These are phyloP conservation scores for Cladosporium sp. DNA, from an alignment of 2,329 filamentous ascomycete genomes.

Conservation along the genomic window DNA sequence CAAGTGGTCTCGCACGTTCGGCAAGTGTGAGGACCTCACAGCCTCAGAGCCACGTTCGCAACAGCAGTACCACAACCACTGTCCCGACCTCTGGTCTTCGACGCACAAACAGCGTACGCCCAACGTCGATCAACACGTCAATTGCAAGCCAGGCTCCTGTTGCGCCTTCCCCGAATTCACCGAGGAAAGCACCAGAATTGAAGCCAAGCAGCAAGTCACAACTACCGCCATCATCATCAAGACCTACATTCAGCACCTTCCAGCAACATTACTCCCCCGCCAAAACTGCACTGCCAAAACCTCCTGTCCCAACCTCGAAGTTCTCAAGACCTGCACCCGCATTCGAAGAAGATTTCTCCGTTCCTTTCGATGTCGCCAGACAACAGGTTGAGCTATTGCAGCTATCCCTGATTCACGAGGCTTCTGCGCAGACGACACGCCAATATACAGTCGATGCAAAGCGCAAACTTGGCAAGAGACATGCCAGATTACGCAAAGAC, in stretches of 20 bases:
- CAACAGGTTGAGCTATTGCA: conserved; percentile 66
- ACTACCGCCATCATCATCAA: conserved; percentile 38
- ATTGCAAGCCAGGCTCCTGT: conserved; percentile 1
- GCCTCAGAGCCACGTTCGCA: neutral
- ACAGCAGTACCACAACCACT: neutral
- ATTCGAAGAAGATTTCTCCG: conserved; percentile 24
- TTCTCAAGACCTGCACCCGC: conserved; percentile 28
- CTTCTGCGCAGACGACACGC: conserved; percentile 47
- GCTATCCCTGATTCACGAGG: conserved; percentile 64
- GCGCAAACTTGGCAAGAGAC: conserved; percentile 32
- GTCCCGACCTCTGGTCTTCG: conserved; percentile 1
- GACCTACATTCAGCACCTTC: conserved; percentile 62
- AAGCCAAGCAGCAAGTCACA: conserved; percentile 28
- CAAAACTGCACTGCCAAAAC: conserved; percentile 63
- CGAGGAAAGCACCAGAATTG: conserved; percentile 11
- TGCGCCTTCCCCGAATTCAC: conserved; percentile 15
- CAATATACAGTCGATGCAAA: conserved; percentile 62
- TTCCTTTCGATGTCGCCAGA: conserved; percentile 29
- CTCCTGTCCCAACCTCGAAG: conserved; percentile 46
- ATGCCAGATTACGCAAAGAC: conserved; percentile 34
- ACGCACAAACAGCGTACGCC: conserved; percentile 18
- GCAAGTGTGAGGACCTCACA: conserved; percentile 15
- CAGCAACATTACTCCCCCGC: conserved; percentile 70
- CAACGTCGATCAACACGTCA: conserved; percentile 10
- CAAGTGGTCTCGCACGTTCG: conserved; percentile 14